These are phyloP conservation scores for Paratinospora sagittata DNA, from an alignment of 164 flowering plant genomes.

Conservation along the genomic window DNA sequence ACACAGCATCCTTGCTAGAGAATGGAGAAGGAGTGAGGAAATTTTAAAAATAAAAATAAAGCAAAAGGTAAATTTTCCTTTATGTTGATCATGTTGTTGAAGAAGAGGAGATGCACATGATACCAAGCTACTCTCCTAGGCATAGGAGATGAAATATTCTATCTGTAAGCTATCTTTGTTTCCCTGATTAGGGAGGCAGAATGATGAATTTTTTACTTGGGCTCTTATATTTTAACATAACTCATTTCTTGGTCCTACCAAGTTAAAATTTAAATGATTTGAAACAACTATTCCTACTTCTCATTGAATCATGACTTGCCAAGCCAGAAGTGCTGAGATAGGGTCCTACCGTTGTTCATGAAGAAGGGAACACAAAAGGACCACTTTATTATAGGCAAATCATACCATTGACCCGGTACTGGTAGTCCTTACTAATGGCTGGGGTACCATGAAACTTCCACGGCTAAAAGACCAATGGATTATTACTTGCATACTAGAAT, in stretches of 20 bases:
- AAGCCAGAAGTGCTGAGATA: background rate
- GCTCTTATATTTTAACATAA: background rate
- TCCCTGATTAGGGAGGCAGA: background rate
- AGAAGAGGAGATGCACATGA: background rate
- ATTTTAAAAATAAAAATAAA: conserved; percentile 4
- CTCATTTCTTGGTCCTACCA: background rate
- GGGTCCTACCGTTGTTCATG: background rate
- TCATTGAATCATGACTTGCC: too few relatives aligned
- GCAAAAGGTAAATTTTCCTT: conserved; percentile 16
- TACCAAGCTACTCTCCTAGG: background rate
- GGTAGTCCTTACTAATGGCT: background rate
- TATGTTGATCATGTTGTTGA: background rate
- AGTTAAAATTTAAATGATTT: background rate
- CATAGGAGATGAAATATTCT: background rate
- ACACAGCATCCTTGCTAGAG: background rate
- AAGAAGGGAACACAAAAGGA: conserved; percentile 1
- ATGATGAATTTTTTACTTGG: background rate
- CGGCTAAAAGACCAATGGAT: background rate
- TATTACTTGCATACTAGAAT: background rate
- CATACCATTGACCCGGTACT: background rate
- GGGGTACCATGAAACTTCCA: background rate
- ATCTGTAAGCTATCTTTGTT: background rate
- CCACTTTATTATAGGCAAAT: background rate
- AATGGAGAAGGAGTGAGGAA: background rate
- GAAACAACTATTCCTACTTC: background rate